phyloP scores from a whole-genome alignment of 306 rosid species.

The Ammopiptanthus mongolicus region DNA sequence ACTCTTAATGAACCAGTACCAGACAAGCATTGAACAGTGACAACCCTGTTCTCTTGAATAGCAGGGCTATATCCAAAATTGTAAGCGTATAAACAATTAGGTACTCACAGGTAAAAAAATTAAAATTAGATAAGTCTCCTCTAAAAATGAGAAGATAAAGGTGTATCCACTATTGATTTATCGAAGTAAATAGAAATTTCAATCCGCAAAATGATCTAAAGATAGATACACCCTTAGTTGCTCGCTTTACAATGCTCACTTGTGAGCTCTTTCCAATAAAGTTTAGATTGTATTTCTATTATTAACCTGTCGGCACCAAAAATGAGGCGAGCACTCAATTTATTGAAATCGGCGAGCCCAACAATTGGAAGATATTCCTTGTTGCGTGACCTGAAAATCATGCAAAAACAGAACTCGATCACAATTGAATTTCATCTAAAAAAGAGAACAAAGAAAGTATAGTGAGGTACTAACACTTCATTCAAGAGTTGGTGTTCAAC shows the following conservation, averaged over 20 bases:
- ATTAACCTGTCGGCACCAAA: constrained; percentile 85
- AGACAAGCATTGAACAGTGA: constrained; percentile 90
- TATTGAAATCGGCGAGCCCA: constrained; percentile 85
- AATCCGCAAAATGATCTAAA: no score
- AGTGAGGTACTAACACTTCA: constrained; percentile 46
- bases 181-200: no score
- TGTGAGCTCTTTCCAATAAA: no score
- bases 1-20: constrained; percentile 98
- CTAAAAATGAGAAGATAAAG: no score
- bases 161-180: no score
- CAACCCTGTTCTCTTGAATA: constrained; percentile 73
- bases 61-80: constrained; percentile 64
- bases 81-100: not conserved
- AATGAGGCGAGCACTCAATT: constrained; percentile 89
- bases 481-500: constrained; percentile 74
- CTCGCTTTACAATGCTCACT: no score
- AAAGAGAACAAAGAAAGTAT: constrained; percentile 4
- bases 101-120: not conserved
- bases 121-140: no score
- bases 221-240: no score
- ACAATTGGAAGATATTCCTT: constrained; percentile 91
- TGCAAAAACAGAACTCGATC: not conserved
- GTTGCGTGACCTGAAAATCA: constrained; percentile 59
- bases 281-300: not conserved
- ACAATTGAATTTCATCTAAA: not conserved